Evolutionary conservation across 2,329 filamentous ascomycete species (phyloP), one percentile per base, ranked within the genome.

Genomic region (Ophiocordyceps camponoti-leonardi): DNA sequence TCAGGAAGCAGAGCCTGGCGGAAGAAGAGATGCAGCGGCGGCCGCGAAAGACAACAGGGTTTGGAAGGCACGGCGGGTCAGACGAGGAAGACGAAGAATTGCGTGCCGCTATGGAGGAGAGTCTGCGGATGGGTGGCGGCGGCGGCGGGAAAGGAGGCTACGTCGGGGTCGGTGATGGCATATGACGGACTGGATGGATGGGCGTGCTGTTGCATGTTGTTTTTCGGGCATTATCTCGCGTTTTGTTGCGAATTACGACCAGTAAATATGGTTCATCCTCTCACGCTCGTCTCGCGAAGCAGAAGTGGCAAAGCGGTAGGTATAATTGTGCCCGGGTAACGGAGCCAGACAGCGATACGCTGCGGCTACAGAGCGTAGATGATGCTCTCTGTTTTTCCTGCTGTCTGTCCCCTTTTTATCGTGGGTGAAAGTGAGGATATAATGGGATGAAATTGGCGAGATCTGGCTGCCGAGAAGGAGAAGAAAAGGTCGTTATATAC

Each of bases 1-100:
- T 86, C 39, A 83, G 81, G 68, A 82, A 79, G 65, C 81, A 87
- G 64, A 86, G 81, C 58, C 57, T 86, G 40, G 69, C 74, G 0
- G 84, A 90, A 61, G 79, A 79, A 51, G 69, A 79, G 56, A 68
- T 59, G 43, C 61, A 65, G 12, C 52, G 58, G 44, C 53, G 57
- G 31, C 50, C 53, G 44, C 48, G 0, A 63, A 60, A 49, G 62
- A 56, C 1, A 59, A 54, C 18, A 57, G 19, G 39, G 20, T n/a
- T 2, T 7, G 35, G 10, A 19, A 65, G 71, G 39, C 69, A 78
- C 43, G 20, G 23, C 3, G 41, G 26, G 6, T n/a, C 8, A 1
- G 44, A 41, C 3, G 65, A 71, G 39, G 70, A 78, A 42, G 73
- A n/a, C n/a, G n/a, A 77, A 52, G 74, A 77, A n/a, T 51, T 79